A percentile compares a stretch with the other conserved stretches of the same genome.
These are phyloP conservation scores for Linnemannia elongata DNA, from an alignment of 192 early-diverging fungal genomes.

Conservation along the genomic window DNA sequence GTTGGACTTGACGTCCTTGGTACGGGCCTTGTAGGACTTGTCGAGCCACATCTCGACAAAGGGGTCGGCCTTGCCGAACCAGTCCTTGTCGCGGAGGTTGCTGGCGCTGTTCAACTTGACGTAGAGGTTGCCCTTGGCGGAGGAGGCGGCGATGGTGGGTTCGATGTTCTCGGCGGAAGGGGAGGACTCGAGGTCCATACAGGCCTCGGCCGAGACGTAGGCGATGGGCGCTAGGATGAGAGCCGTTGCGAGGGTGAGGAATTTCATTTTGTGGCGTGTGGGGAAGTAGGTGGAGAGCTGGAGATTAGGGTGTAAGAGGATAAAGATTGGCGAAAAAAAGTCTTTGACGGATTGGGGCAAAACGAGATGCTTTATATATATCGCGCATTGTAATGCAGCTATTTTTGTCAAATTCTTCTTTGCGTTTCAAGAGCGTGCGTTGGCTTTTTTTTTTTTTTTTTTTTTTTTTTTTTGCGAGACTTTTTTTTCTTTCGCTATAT, in stretches of 20 bases:
- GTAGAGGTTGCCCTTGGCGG: conserved; percentile 24
- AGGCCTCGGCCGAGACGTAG: not conserved
- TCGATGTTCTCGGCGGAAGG: not conserved
- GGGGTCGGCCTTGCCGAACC: conserved; percentile 23
- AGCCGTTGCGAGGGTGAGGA: conserved; percentile 4
- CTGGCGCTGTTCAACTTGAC: conserved; percentile 40
- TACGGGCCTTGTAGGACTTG: conserved; percentile 32
- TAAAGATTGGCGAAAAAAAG: not conserved
- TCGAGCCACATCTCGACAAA: conserved; percentile 53
- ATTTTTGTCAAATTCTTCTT: too few relatives aligned
- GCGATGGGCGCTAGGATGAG: not conserved
- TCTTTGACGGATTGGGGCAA: too few relatives aligned
- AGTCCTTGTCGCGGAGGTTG: conserved; percentile 26
- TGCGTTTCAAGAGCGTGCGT: too few relatives aligned
- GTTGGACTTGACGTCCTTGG: conserved; percentile 32
- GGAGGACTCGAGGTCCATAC: not conserved
- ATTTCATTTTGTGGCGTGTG: conserved; percentile 1
- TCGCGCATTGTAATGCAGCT: too few relatives aligned
- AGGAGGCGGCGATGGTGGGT: not conserved
- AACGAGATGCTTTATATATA: too few relatives aligned
- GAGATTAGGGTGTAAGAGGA: too few relatives aligned
- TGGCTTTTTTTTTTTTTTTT: too few relatives aligned
- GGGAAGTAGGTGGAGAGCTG: not conserved
- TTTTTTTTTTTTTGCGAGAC: too few relatives aligned
- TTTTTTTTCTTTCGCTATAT: too few relatives aligned